Evolutionary conservation across 1,284 basidiomycete genomes (phyloP).

Genomic region (Pascua sp.): DNA sequence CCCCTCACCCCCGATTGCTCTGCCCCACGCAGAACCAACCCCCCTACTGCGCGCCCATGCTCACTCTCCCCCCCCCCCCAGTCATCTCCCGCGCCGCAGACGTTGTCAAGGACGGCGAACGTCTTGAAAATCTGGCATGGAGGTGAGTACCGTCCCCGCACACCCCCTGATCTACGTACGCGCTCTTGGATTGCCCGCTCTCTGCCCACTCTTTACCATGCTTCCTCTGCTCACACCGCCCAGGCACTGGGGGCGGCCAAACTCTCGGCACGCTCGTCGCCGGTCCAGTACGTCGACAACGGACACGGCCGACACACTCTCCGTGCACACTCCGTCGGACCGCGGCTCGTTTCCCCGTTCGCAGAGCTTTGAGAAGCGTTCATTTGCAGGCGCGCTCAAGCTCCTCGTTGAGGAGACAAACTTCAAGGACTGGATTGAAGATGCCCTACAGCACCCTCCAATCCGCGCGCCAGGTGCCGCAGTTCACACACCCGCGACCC

Average conservation of each 20-base stretch:
- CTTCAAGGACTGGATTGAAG: constrained; percentile 47
- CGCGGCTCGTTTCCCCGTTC: constrained; percentile 8
- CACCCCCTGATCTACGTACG: background rate
- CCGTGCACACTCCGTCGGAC: constrained; percentile 29
- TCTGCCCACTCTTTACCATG: constrained; percentile 1
- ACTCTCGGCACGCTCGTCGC: constrained; percentile 5
- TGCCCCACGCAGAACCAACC: background rate
- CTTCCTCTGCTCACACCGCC: constrained; percentile 5
- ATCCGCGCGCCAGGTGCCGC: background rate
- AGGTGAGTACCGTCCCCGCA: constrained; percentile 18
- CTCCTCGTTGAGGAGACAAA: constrained; percentile 38
- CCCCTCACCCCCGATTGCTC: background rate
- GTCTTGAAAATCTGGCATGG: constrained; percentile 46
- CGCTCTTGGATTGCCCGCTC: no score
- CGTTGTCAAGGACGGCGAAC: constrained; percentile 44
- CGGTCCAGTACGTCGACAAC: constrained; percentile 26
- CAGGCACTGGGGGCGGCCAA: constrained; percentile 34
- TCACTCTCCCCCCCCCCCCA: constrained; percentile 6
- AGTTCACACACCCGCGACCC: background rate
- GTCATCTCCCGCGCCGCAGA: constrained; percentile 43
- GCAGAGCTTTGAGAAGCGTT: constrained; percentile 27
- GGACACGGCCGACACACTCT: constrained; percentile 24
- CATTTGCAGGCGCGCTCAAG: constrained; percentile 37
- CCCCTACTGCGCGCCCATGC: background rate
- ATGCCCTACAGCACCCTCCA: constrained; percentile 21